Conservation (phyloP, 441 rosid genomes). For the Hura crepitans region DNA sequence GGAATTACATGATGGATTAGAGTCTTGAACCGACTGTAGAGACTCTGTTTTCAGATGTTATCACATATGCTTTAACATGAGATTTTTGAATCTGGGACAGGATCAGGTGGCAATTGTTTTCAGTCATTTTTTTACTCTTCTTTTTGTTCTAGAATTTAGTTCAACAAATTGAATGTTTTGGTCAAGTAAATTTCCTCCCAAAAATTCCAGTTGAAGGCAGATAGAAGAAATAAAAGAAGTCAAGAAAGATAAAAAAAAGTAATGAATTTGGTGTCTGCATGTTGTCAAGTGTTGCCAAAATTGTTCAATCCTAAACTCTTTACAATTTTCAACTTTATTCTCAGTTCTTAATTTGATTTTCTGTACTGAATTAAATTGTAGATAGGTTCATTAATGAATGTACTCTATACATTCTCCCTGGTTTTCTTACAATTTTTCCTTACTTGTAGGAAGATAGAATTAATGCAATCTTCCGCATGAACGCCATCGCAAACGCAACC, state of each 20-base stretch:
- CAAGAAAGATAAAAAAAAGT: neutral
- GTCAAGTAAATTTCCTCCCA: neutral
- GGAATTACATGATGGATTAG: neutral
- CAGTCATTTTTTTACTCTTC: neutral
- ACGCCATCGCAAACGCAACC: slow-evolving; percentile 38
- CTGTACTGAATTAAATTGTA: neutral
- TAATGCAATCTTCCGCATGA: slow-evolving; percentile 43
- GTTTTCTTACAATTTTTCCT: slow-evolving; percentile 8
- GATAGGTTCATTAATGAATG: neutral
- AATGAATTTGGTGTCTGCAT: neutral
- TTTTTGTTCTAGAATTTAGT: neutral
- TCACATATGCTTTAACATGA: neutral
- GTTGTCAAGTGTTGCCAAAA: neutral
- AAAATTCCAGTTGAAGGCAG: neutral
- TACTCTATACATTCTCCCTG: neutral
- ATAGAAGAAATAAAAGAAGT: neutral
- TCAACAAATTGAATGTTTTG: neutral
- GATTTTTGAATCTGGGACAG: neutral
- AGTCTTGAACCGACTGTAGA: neutral
- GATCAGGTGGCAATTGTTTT: neutral
- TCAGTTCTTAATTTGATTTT: neutral
- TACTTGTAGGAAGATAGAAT: slow-evolving; percentile 56
- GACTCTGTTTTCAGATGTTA: neutral
- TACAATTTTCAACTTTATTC: neutral
- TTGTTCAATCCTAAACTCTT: neutral